Evolutionary conservation across 2,329 filamentous ascomycete genomes (phyloP).

Genomic region (Chrysosporium queenslandicum): DNA sequence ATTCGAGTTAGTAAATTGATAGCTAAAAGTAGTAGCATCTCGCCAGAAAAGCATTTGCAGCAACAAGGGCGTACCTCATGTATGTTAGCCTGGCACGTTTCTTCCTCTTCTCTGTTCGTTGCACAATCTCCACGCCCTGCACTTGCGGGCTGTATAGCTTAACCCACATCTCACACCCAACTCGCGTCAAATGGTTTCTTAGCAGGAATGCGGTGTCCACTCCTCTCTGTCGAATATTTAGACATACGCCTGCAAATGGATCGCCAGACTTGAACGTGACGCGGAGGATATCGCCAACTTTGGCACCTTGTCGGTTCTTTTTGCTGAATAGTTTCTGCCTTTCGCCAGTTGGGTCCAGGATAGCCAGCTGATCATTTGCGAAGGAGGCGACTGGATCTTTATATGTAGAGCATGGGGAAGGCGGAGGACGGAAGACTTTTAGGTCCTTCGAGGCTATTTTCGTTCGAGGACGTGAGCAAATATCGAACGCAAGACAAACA

Average conservation of each 20-base stretch:
- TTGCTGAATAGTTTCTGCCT: constrained; percentile 69
- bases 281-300: constrained; percentile 81
- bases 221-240: constrained; percentile 78
- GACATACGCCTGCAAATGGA: constrained; percentile 77
- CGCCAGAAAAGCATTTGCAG: background rate
- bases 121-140: constrained; percentile 84
- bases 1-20: background rate
- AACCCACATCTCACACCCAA: constrained; percentile 94
- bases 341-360: constrained; percentile 75
- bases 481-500: background rate
- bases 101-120: constrained; percentile 72
- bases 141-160: constrained; percentile 90
- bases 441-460: constrained; percentile 40
- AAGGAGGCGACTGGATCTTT: constrained; percentile 58
- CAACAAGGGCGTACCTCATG: constrained; percentile 51
- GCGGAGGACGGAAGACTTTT: constrained; percentile 44
- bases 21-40: background rate
- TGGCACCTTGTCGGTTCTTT: constrained; percentile 65
- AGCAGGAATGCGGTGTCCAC: constrained; percentile 82
- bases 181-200: constrained; percentile 72
- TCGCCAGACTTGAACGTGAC: constrained; percentile 77
- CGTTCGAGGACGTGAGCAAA: constrained; percentile 11
- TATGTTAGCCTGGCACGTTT: constrained; percentile 82
- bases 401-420: constrained; percentile 43
- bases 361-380: constrained; percentile 56